These are phyloP conservation scores for Chaetomiaceae sp. DNA, from an alignment of 2,329 filamentous ascomycete genomes.

Conservation along the genomic window DNA sequence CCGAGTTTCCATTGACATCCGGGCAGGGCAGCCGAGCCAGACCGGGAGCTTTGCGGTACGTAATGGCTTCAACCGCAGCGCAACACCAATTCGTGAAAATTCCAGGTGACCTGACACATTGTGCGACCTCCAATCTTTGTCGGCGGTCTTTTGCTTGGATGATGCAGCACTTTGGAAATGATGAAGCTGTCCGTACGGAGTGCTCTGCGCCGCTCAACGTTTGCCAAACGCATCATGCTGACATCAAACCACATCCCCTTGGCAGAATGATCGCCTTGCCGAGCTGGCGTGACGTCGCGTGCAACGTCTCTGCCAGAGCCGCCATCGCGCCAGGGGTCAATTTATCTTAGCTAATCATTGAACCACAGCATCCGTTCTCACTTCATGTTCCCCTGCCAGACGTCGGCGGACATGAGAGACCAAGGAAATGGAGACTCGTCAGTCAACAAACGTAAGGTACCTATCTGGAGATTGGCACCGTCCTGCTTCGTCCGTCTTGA, in stretches of 20 bases:
- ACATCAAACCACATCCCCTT: no score
- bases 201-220: no score
- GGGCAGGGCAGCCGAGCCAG: slow-evolving; percentile 16
- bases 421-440: no score
- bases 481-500: no score
- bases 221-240: no score
- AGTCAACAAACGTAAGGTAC: no score
- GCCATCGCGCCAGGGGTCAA: slow-evolving; percentile 7
- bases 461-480: no score
- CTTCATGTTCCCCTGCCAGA: no score
- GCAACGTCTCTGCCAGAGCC: background rate
- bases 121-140: background rate
- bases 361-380: background rate
- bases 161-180: no score
- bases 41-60: slow-evolving; percentile 12
- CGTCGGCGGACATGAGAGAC: no score
- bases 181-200: no score
- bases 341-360: slow-evolving; percentile 20
- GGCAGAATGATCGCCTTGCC: slow-evolving; percentile 12
- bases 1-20: slow-evolving; percentile 29
- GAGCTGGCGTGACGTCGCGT: slow-evolving; percentile 15
- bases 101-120: background rate
- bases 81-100: background rate
- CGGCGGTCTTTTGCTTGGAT: background rate
- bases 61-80: slow-evolving; percentile 22